phyloP scores from a whole-genome alignment of 2,329 filamentous ascomycete species.

The Colletotrichum neosansevieriae region DNA sequence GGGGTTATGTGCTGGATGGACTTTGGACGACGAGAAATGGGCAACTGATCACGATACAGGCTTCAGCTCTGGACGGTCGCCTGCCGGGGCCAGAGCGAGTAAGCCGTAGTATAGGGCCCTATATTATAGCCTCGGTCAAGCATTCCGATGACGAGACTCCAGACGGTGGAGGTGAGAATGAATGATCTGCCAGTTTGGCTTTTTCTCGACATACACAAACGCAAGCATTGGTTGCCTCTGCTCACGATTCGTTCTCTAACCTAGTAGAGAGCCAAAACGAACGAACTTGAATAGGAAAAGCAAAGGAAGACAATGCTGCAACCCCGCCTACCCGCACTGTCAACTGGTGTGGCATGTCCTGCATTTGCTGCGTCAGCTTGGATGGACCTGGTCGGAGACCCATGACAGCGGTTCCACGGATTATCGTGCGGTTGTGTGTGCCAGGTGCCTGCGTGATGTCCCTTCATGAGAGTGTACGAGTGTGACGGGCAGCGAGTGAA shows the following conservation, averaged over 20 bases:
- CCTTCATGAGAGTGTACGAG: not conserved
- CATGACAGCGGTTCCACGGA: slow-evolving; percentile 29
- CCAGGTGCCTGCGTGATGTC: slow-evolving; percentile 8
- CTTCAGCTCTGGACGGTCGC: slow-evolving; percentile 10
- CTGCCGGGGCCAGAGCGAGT: slow-evolving; percentile 13
- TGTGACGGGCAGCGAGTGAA: not conserved
- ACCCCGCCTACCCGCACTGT: slow-evolving; percentile 13
- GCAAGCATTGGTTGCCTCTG: not conserved
- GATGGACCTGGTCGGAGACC: slow-evolving; percentile 26
- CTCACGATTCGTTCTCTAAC: slow-evolving; percentile 2
- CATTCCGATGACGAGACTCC: slow-evolving; percentile 1
- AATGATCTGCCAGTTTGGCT: not conserved
- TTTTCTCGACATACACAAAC: slow-evolving; percentile 2
- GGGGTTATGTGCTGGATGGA: not conserved
- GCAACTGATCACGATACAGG: slow-evolving; percentile 10
- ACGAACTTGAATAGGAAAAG: slow-evolving; percentile 11
- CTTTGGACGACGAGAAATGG: not conserved
- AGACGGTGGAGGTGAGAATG: not conserved
- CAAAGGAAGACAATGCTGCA: not conserved
- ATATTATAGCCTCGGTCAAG: slow-evolving; percentile 9
- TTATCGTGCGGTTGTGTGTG: not conserved
- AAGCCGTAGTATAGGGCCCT: slow-evolving; percentile 23
- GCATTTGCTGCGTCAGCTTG: slow-evolving; percentile 25
- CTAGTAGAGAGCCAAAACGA: slow-evolving; percentile 17
- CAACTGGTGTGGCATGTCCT: slow-evolving; percentile 17